Evolutionary conservation across 306 rosid genomes (phyloP), one percentile per base, ranked within the genome.

Genomic region (Dalbergia cultrata): DNA sequence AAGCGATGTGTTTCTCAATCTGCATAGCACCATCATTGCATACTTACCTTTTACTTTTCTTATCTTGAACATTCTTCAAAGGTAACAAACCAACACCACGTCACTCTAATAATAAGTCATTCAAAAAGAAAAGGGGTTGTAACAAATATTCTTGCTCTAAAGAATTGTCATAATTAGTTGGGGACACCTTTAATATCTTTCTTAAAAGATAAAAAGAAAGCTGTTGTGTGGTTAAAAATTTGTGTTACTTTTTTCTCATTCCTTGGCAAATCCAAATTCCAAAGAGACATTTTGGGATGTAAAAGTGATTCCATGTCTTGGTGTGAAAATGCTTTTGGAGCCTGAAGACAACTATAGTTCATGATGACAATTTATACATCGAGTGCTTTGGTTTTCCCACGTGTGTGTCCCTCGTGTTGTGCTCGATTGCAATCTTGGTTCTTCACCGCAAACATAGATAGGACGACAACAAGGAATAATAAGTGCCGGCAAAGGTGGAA

Each of bases 291-390:
- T 67, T 45, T 74, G 54, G 65, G 39, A 73, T 19, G 19, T 52
- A 78, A 84, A 86, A 88, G 91, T 26, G 80, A 66, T 86, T 84
- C 78, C 75, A 84, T 84, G 91, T 87, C 90, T 62, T 86, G 86
- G 83, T 77, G 82, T 81, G 85, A 54, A 17, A 54, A 17, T 54
- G 22, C 19, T 44, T 54, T 54, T n/a, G 60, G 8, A 18, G 60
- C 19, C 17, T 9, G 18, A 71, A 53, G 35, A 31, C 21, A 43
- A 52, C 19, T 16, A 18, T 19, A 65, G 67, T 39, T 26, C 22
- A 39, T 13, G 72, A 8, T 58, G 61, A 6, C 18, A 17, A 56
- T n/a, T n/a, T 12, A 74, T 58, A 33, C 3, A 26, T 26, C 31
- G 39, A 53, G 72, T 75, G 67, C 65, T 70, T 60, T 80, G 72